Percentiles rank a stretch among this genome's conserved stretches.
Evolutionary conservation across 805 yeast genomes (phyloP).

Genomic region (Kuraishia piskuri): DNA sequence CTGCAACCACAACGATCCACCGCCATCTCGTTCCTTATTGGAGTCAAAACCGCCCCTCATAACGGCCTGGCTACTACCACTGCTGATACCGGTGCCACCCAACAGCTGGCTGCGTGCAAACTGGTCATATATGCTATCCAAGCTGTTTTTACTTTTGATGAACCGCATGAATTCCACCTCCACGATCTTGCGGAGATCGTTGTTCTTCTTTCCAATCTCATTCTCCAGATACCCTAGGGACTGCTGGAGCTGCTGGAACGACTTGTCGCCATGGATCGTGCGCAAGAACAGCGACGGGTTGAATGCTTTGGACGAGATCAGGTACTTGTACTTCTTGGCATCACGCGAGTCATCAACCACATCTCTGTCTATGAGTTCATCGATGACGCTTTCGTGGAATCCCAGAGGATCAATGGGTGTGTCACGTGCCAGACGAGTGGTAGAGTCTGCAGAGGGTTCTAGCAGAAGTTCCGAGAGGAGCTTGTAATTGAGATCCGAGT

Average conservation of each 20-base stretch:
- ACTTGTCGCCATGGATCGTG: constrained; percentile 46
- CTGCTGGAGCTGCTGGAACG: constrained; percentile 37
- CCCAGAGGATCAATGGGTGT: constrained; percentile 44
- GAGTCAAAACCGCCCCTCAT: no score
- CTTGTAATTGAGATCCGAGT: constrained; percentile 1
- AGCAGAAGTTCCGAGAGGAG: constrained; percentile 3
- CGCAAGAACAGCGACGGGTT: constrained; percentile 48
- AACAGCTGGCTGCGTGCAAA: constrained; percentile 26
- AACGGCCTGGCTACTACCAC: no score
- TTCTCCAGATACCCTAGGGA: constrained; percentile 41
- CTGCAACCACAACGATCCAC: no score
- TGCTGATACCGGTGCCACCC: constrained; percentile 7
- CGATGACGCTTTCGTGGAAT: constrained; percentile 34
- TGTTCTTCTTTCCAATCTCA: constrained; percentile 39
- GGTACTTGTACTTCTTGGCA: constrained; percentile 27
- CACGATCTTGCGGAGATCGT: constrained; percentile 40
- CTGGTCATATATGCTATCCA: constrained; percentile 52
- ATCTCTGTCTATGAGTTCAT: constrained; percentile 30
- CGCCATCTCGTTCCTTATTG: no score
- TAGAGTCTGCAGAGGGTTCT: neutral
- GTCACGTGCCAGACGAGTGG: neutral
- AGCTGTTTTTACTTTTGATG: constrained; percentile 53
- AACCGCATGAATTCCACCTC: constrained; percentile 55
- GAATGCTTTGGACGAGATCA: constrained; percentile 51
- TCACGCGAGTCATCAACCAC: constrained; percentile 29